Evolutionary conservation across 2,329 filamentous ascomycete species (phyloP).

Genomic region (Claviceps paspali): DNA sequence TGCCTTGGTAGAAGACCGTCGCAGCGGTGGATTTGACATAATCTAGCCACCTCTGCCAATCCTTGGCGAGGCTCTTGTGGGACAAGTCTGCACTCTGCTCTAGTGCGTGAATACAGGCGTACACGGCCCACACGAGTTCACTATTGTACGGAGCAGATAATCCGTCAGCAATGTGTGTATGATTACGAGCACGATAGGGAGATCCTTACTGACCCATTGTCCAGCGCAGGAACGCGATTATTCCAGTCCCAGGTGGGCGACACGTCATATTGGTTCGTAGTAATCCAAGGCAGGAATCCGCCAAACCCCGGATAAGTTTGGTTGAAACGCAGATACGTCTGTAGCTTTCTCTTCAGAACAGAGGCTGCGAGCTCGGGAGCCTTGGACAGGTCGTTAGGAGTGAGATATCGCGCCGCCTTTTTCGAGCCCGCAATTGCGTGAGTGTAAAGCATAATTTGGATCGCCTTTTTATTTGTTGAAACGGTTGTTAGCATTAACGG

Average conservation of each 20-base stretch:
- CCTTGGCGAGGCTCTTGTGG: conserved; percentile 15
- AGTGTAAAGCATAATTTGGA: conserved; percentile 28
- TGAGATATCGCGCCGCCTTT: conserved; percentile 24
- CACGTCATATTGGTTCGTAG: conserved; percentile 15
- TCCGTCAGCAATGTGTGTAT: neutral
- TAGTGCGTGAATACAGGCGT: conserved; percentile 22
- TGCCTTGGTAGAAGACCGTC: conserved; percentile 21
- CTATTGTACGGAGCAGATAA: conserved; percentile 8
- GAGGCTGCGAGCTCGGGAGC: conserved; percentile 19
- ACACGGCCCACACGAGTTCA: conserved; percentile 27
- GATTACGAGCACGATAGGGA: neutral
- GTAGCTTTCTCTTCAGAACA: conserved; percentile 23
- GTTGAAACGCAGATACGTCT: conserved; percentile 25
- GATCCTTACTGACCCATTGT: conserved; percentile 19
- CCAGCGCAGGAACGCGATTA: conserved; percentile 23
- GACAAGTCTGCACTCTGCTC: conserved; percentile 13
- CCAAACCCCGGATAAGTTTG: conserved; percentile 25
- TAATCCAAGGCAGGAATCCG: conserved; percentile 25
- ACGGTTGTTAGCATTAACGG: neutral
- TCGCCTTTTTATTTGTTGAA: conserved; percentile 13
- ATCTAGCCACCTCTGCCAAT: conserved; percentile 25
- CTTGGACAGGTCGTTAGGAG: conserved; percentile 15
- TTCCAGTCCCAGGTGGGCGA: conserved; percentile 22
- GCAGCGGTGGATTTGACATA: conserved; percentile 22
- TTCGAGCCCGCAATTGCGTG: conserved; percentile 22